phyloP scores from a whole-genome alignment of 1,284 basidiomycete species.

The Heterobasidion parviporum region DNA sequence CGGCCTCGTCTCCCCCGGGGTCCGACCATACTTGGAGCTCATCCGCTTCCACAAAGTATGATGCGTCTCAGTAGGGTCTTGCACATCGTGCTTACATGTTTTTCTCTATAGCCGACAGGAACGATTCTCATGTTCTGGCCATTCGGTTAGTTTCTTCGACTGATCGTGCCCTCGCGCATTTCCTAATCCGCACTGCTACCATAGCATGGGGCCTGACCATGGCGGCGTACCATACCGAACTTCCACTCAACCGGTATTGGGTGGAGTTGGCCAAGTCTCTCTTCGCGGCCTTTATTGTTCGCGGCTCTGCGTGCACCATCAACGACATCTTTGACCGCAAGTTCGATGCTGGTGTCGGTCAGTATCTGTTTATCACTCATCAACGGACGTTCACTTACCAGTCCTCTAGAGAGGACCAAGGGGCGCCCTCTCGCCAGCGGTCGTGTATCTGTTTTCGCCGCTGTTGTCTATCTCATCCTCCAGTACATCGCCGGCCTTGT shows the following conservation, averaged over 20 bases:
- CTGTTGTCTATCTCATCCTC: slow-evolving; percentile 28
- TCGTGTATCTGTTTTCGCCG: slow-evolving; percentile 33
- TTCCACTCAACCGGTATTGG: slow-evolving; percentile 10
- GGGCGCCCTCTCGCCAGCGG: slow-evolving; percentile 39
- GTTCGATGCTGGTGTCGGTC: slow-evolving; percentile 44
- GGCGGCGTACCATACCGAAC: slow-evolving; percentile 11
- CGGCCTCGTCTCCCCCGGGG: slow-evolving; percentile 9
- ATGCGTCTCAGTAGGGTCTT: background rate
- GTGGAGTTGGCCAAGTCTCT: slow-evolving; percentile 10
- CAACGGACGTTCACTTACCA: background rate
- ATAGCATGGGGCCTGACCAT: slow-evolving; percentile 16
- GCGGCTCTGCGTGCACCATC: slow-evolving; percentile 35
- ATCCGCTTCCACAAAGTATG: slow-evolving; percentile 41
- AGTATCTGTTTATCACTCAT: slow-evolving; percentile 11
- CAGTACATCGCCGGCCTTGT: slow-evolving; percentile 34
- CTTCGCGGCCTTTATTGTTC: slow-evolving; percentile 12
- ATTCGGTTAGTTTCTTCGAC: slow-evolving; percentile 22
- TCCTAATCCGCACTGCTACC: background rate
- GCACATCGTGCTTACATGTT: background rate
- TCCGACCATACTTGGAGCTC: slow-evolving; percentile 38
- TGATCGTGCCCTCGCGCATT: background rate
- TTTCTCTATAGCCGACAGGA: slow-evolving; percentile 34
- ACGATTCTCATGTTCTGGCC: slow-evolving; percentile 49
- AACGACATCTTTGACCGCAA: slow-evolving; percentile 47
- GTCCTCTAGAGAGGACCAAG: slow-evolving; percentile 32